Conservation (phyloP, 176 grass and related monocot species). For the Puccinellia tenuiflora region DNA sequence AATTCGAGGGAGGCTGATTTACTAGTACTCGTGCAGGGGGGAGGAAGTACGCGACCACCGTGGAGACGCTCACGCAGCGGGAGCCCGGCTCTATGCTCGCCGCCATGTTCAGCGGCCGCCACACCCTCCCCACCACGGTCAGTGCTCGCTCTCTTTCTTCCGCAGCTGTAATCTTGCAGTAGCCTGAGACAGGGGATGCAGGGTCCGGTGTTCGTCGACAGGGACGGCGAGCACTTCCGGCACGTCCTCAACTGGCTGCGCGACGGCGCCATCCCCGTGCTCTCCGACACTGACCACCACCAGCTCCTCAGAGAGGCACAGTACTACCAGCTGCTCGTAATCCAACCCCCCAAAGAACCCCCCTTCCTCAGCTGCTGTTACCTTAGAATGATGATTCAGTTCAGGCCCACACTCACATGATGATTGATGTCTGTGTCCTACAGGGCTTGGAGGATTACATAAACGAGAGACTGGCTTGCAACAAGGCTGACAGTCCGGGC, state of each 20-base stretch:
- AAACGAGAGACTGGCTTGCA: conserved; percentile 28
- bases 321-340: conserved; percentile 87
- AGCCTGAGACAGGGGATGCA: conserved; percentile 18
- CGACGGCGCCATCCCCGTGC: conserved; percentile 51
- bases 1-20: not conserved
- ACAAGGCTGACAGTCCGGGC: not conserved
- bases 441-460: conserved; percentile 39
- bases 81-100: conserved; percentile 86
- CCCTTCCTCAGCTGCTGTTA: not conserved
- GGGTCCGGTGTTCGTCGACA: conserved; percentile 86
- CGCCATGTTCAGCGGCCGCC: conserved; percentile 92
- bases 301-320: conserved; percentile 80
- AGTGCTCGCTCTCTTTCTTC: no score
- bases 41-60: conserved; percentile 69
- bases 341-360: not conserved
- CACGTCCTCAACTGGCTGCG: conserved; percentile 91
- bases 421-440: conserved; percentile 11
- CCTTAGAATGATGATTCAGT: no score
- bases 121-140: conserved; percentile 56
- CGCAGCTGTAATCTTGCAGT: no score
- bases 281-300: conserved; percentile 58
- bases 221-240: conserved; percentile 89
- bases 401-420: not conserved
- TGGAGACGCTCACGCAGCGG: conserved; percentile 83
- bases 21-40: conserved; percentile 54